Conservation (phyloP, 1,284 basidiomycete genomes). For the Papiliotrema laurentii region DNA sequence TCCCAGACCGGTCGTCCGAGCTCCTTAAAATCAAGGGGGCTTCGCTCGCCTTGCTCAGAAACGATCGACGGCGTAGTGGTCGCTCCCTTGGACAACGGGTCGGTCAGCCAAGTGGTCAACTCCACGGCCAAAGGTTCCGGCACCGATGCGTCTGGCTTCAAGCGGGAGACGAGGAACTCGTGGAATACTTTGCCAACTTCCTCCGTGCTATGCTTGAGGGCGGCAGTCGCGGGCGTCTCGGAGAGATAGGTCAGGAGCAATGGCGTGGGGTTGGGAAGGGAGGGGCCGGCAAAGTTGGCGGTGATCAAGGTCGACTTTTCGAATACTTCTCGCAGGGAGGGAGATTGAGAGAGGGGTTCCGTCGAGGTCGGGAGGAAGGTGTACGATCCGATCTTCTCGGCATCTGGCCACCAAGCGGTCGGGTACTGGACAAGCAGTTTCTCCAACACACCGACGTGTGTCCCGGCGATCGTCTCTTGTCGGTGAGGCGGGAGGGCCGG, state of each 20-base stretch:
- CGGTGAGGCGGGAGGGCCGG: constrained; percentile 38
- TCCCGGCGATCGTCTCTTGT: constrained; percentile 34
- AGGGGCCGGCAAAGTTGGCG: constrained; percentile 39
- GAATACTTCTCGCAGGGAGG: constrained; percentile 31
- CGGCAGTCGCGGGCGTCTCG: constrained; percentile 34
- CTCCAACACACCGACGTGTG: constrained; percentile 50
- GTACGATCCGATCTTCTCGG: constrained; percentile 42
- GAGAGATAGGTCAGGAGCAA: constrained; percentile 51
- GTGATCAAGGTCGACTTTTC: constrained; percentile 42
- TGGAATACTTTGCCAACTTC: constrained; percentile 44
- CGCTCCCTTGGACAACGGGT: constrained; percentile 50
- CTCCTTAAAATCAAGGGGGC: constrained; percentile 52
- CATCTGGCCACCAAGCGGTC: constrained; percentile 51
- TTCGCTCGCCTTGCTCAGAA: constrained; percentile 37
- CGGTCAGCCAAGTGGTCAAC: constrained; percentile 51
- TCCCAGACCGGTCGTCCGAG: constrained; percentile 49
- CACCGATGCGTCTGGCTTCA: constrained; percentile 13
- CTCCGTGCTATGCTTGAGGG: constrained; percentile 23
- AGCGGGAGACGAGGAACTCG: constrained; percentile 39
- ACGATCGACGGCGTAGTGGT: constrained; percentile 52
- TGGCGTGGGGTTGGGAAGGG: constrained; percentile 35
- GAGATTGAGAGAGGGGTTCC: constrained; percentile 10
- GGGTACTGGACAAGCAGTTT: constrained; percentile 51
- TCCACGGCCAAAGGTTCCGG: constrained; percentile 20
- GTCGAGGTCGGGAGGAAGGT: constrained; percentile 43